Evolutionary conservation across 306 rosid genomes (phyloP).

Genomic region (Lupinus albus): DNA sequence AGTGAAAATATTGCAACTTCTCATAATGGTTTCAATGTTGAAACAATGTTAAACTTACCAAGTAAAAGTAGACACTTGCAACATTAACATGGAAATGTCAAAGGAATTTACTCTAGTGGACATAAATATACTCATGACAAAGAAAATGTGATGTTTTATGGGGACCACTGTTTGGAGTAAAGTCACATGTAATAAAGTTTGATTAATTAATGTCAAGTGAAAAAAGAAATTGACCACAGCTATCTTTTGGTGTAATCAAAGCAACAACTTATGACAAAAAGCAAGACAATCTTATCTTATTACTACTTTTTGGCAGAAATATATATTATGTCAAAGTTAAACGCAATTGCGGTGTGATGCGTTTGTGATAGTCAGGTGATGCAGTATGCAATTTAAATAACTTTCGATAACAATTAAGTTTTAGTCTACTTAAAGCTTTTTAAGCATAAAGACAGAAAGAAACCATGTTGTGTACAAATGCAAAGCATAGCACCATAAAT

Average conservation of each 20-base stretch:
- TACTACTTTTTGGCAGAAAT: slow-evolving; percentile 50
- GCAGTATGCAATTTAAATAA: no score
- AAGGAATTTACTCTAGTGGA: slow-evolving; percentile 4
- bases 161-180: slow-evolving; percentile 53
- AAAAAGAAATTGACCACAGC: slow-evolving; percentile 45
- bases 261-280: slow-evolving; percentile 47
- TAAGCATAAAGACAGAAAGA: slow-evolving; percentile 46
- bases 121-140: slow-evolving; percentile 42
- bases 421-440: slow-evolving; percentile 48
- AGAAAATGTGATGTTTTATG: slow-evolving; percentile 42
- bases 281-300: slow-evolving; percentile 58
- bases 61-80: slow-evolving; percentile 2
- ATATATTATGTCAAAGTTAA: slow-evolving; percentile 50
- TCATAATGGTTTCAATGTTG: neutral
- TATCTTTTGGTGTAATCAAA: slow-evolving; percentile 48
- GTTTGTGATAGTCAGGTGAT: no score
- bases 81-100: neutral
- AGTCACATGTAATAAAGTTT: slow-evolving; percentile 59
- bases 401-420: slow-evolving; percentile 55
- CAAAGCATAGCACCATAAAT: slow-evolving; percentile 41
- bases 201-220: slow-evolving; percentile 47
- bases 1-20: slow-evolving; percentile 7
- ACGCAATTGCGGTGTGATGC: no score
- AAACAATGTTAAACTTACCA: neutral
- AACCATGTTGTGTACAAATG: no score